These are phyloP conservation scores for Daldinia decipiens DNA, from an alignment of 495 filamentous ascomycete genomes.

Conservation along the genomic window DNA sequence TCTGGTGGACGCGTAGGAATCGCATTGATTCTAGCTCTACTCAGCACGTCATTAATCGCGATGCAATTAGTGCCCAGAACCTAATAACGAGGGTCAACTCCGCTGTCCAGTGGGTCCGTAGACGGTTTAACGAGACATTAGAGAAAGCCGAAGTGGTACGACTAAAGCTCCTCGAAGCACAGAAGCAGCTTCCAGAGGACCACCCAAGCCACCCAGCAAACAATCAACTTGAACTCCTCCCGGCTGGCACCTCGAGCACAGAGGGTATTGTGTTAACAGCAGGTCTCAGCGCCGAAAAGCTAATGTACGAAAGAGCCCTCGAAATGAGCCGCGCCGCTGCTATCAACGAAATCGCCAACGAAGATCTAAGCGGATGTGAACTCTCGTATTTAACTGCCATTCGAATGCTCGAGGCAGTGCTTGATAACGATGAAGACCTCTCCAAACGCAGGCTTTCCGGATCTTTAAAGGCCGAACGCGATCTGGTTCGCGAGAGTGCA, in stretches of 20 bases:
- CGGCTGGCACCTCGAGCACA: conserved; percentile 67
- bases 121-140: conserved; percentile 93
- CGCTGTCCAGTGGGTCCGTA: conserved; percentile 93
- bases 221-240: conserved; percentile 59
- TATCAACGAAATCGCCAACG: conserved; percentile 92
- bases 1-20: conserved; percentile 87
- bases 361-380: conserved; percentile 89
- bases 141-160: conserved; percentile 94
- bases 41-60: conserved; percentile 54
- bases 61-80: conserved; percentile 59
- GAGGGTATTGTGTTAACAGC: conserved; percentile 65
- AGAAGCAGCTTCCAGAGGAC: conserved; percentile 81
- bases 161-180: conserved; percentile 85
- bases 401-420: conserved; percentile 89
- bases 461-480: conserved; percentile 54
- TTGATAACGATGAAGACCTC: conserved; percentile 84
- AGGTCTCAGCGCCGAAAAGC: conserved; percentile 90
- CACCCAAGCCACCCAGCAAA: conserved; percentile 90
- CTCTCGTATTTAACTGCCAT: conserved; percentile 93
- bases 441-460: conserved; percentile 53
- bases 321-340: conserved; percentile 96
- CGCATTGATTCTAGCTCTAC: conserved; percentile 69
- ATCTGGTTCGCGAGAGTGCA: conserved; percentile 56
- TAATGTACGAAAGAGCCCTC: conserved; percentile 97
- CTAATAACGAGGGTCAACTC: conserved; percentile 85